Base-by-base conservation (phyloP, 2,329 filamentous ascomycete species). In the Leptographium galeiforme region DNA sequence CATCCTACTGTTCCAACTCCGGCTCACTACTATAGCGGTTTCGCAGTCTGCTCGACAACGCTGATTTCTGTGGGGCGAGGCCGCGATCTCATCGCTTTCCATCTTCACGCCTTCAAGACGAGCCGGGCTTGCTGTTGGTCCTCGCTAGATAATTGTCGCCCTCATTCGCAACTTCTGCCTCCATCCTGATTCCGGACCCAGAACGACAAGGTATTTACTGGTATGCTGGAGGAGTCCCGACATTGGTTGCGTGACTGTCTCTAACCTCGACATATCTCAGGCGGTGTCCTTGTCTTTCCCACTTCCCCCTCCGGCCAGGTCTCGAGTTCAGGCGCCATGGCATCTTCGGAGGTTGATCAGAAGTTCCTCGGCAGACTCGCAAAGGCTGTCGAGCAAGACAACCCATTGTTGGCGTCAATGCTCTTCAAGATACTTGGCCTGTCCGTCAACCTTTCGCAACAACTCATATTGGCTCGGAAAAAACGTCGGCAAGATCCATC, bases 271-370 rank as follows among this genome's bases (percentile, higher is more conserved):
- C 25, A 25, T 36, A 36, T 36, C 2, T 36, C 34, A 36, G 34
- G 12, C 25, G 25, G 25, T 25, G 25, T 36, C 34, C 34, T 36
- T 36, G 6, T 3, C 25, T 25, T 25, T 25, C 25, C 3, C 18
- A 25, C 19, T 14, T n/a, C 8, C 5, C 44, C 14, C 30, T 33
- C 16, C 14, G 14, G 13, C 13, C 11, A 25, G 8, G 18, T 33
- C 14, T 8, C 13, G 25, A 8, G n/a, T 10, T 30, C 8, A 13
- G 14, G 30, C 45, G 19, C 16, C 58, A 98, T 97, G 93, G 93
- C 93, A 71, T 93, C 90, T 66, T 93, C 89, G 57, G 89, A 95
- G 71, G 89, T 97, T 57, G 93, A 98, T 68, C 90, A 95, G 72
- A 98, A 97, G 72, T 95, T 94, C 70, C 78, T 98, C 63, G 89